Conservation (phyloP, 148 eudicot species). For the Vaccinium darrowii region DNA sequence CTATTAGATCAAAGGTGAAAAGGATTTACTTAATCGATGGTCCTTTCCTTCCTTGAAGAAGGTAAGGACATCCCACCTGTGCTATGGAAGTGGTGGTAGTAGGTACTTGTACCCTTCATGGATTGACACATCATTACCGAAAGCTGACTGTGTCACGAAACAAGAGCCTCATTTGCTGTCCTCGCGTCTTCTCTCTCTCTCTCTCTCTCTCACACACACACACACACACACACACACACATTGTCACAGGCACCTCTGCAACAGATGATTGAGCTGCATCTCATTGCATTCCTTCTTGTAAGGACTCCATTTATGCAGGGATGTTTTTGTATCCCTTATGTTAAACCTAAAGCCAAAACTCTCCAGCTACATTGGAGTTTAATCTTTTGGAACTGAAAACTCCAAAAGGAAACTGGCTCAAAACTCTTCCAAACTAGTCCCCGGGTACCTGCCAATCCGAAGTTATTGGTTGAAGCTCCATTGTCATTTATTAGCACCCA, state of each 20-base stretch:
- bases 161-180: not conserved
- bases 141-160: not conserved
- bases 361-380: not conserved
- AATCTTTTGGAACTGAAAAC: not conserved
- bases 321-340: not conserved
- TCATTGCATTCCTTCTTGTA: not conserved
- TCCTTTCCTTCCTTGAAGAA: not conserved
- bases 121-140: not conserved
- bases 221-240: too few species aligned
- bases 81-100: not conserved
- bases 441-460: not conserved
- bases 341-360: not conserved
- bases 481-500: not conserved
- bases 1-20: not conserved
- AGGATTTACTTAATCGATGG: not conserved
- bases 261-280: not conserved
- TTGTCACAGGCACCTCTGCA: not conserved
- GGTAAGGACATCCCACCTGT: not conserved
- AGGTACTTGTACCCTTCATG: not conserved
- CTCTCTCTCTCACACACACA: too few species aligned
- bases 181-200: not conserved
- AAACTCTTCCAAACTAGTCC: not conserved
- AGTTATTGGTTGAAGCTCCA: not conserved
- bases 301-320: not conserved
- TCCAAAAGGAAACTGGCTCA: not conserved